Evolutionary conservation across 2,329 filamentous ascomycete genomes (phyloP).

Genomic region (Apiospora koreana): DNA sequence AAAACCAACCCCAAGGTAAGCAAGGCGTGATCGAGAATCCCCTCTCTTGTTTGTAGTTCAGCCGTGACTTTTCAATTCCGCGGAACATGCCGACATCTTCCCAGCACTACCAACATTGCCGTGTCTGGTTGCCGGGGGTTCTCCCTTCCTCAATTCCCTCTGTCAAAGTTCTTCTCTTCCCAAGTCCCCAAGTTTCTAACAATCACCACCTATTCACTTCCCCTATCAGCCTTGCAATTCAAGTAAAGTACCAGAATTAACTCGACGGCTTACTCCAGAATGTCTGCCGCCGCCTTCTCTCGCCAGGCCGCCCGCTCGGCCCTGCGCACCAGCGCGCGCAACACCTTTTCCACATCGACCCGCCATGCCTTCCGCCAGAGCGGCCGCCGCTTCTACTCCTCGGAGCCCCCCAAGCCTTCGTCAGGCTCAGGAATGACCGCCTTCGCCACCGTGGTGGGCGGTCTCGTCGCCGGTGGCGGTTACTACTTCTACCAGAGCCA

Average conservation of each 20-base stretch:
- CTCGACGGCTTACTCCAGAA: slow-evolving; percentile 32
- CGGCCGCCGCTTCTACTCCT: slow-evolving; percentile 78
- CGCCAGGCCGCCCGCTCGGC: slow-evolving; percentile 60
- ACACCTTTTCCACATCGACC: slow-evolving; percentile 58
- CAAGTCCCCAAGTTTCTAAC: background rate
- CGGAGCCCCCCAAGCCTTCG: slow-evolving; percentile 58
- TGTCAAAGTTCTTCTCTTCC: background rate
- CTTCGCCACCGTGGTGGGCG: slow-evolving; percentile 60
- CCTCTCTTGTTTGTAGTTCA: background rate
- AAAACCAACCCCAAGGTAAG: background rate
- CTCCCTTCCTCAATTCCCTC: background rate
- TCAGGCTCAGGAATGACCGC: slow-evolving; percentile 40
- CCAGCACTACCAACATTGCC: background rate
- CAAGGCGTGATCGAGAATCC: background rate
- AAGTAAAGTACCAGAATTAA: background rate
- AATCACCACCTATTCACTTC: background rate
- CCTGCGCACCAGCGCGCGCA: slow-evolving; percentile 59
- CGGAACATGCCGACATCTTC: background rate
- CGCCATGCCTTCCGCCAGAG: slow-evolving; percentile 73
- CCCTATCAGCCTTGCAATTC: background rate
- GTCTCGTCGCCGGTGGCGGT: slow-evolving; percentile 60
- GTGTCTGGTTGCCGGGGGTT: background rate
- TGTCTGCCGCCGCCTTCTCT: slow-evolving; percentile 46
- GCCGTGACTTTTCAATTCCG: background rate
- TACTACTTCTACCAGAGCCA: slow-evolving; percentile 64